phyloP scores from a whole-genome alignment of 495 filamentous ascomycete species.

The Hyphodiscus hymeniophilus region DNA sequence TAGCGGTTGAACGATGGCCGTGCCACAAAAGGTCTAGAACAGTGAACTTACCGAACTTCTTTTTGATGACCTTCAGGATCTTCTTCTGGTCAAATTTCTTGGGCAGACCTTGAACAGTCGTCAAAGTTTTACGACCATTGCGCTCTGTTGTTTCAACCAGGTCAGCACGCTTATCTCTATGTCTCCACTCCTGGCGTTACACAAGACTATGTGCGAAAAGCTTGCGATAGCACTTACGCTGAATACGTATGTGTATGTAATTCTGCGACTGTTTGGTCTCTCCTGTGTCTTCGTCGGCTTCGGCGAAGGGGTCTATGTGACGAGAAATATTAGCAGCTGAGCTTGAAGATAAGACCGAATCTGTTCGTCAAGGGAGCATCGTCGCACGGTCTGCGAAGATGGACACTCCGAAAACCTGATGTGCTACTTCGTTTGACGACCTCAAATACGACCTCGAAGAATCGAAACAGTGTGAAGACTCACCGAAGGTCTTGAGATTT shows the following conservation, averaged over 20 bases:
- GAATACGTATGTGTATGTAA: constrained; percentile 99
- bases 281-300: constrained; percentile 99
- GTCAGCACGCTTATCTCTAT: constrained; percentile 22
- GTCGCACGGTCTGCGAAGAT: neutral
- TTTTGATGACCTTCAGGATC: constrained; percentile 99
- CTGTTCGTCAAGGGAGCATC: neutral
- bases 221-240: constrained; percentile 61
- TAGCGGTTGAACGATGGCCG: neutral
- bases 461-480: constrained; percentile 28
- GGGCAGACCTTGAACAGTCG: constrained; percentile 94
- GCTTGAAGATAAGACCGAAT: neutral
- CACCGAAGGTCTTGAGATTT: constrained; percentile 99
- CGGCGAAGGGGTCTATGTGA: constrained; percentile 93
- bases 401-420: no score
- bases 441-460: constrained; percentile 22
- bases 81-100: constrained; percentile 99
- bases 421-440: no score
- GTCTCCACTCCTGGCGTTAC: constrained; percentile 14
- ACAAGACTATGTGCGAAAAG: constrained; percentile 9
- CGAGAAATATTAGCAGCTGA: constrained; percentile 13
- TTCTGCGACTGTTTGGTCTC: constrained; percentile 89
- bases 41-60: constrained; percentile 79
- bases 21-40: neutral
- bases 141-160: constrained; percentile 56
- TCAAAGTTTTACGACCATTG: constrained; percentile 99